A percentile compares a stretch with the other conserved stretches of the same genome.
Evolutionary conservation across 2,329 filamentous ascomycete genomes (phyloP).

Genomic region (Aureobasidium sp.): DNA sequence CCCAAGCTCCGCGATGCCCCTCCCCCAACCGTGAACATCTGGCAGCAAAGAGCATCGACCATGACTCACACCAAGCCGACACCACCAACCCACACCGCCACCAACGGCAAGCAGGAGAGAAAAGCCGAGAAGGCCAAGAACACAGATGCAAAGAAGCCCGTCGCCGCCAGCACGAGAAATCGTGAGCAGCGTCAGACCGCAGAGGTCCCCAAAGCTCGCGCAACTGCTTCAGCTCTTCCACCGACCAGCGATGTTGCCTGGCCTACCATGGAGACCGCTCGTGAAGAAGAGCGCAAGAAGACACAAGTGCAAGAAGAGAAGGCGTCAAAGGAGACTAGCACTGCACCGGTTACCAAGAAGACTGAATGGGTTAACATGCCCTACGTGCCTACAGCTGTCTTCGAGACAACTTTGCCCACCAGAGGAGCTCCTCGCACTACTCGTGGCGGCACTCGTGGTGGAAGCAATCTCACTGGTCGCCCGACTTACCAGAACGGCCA

Average conservation of each 20-base stretch:
- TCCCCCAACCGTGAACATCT: slow-evolving; percentile 76
- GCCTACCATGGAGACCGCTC: slow-evolving; percentile 80
- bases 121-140: slow-evolving; percentile 14
- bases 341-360: slow-evolving; percentile 52
- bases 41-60: slow-evolving; percentile 70
- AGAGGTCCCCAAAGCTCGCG: neutral
- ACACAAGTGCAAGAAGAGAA: slow-evolving; percentile 58
- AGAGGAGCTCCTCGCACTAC: slow-evolving; percentile 28
- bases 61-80: slow-evolving; percentile 45
- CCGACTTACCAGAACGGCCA: slow-evolving; percentile 26
- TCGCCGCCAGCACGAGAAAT: slow-evolving; percentile 9
- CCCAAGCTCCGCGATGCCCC: slow-evolving; percentile 73
- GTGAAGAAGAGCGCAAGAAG: slow-evolving; percentile 70
- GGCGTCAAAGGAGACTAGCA: slow-evolving; percentile 54
- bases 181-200: slow-evolving; percentile 4
- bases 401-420: slow-evolving; percentile 67
- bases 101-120: slow-evolving; percentile 26
- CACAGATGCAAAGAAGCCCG: slow-evolving; percentile 19
- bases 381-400: slow-evolving; percentile 76
- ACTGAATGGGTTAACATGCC: slow-evolving; percentile 78
- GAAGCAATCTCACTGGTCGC: slow-evolving; percentile 41
- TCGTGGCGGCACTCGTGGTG: slow-evolving; percentile 48
- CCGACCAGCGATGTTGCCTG: slow-evolving; percentile 71
- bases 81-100: slow-evolving; percentile 12
- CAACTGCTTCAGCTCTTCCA: slow-evolving; percentile 37